phyloP scores from a whole-genome alignment of 768 basidiomycete species.

The Lentinus tigrinus region DNA sequence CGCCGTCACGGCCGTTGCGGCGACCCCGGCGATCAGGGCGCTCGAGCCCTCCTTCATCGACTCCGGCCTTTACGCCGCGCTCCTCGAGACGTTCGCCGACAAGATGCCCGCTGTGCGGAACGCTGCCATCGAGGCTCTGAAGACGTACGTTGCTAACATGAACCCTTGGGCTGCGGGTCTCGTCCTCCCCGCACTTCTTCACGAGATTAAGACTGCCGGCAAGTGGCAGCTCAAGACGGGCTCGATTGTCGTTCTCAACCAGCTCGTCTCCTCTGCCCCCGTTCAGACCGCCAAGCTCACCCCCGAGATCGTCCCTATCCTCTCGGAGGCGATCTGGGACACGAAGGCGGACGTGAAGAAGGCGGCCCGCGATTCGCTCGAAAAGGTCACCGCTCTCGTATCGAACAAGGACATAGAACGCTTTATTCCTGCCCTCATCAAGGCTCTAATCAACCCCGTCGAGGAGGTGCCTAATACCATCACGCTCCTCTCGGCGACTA shows the following conservation, averaged over 20 bases:
- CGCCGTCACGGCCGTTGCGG: conserved; percentile 64
- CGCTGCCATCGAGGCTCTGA: conserved; percentile 82
- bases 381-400: conserved; percentile 90
- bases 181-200: conserved; percentile 84
- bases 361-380: conserved; percentile 91
- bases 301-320: conserved; percentile 92
- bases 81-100: conserved; percentile 93
- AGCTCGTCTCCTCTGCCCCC: conserved; percentile 82
- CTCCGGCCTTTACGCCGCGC: conserved; percentile 81
- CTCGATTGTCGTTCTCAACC: conserved; percentile 76
- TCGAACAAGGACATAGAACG: conserved; percentile 98
- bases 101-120: conserved; percentile 88
- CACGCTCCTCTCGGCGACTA: conserved; percentile 93
- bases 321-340: conserved; percentile 97
- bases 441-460: conserved; percentile 97
- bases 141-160: conserved; percentile 70
- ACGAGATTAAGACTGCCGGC: conserved; percentile 92
- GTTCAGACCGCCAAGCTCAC: conserved; percentile 84
- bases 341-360: conserved; percentile 99
- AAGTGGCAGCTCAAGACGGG: conserved; percentile 98
- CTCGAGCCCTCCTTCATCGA: conserved; percentile 88
- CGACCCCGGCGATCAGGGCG: conserved; percentile 68
- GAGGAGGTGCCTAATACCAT: conserved; percentile 98
- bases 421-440: conserved; percentile 97
- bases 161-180: conserved; percentile 87